Base-by-base conservation (phyloP, 305 asterid species). In the Plantago coronopus region DNA sequence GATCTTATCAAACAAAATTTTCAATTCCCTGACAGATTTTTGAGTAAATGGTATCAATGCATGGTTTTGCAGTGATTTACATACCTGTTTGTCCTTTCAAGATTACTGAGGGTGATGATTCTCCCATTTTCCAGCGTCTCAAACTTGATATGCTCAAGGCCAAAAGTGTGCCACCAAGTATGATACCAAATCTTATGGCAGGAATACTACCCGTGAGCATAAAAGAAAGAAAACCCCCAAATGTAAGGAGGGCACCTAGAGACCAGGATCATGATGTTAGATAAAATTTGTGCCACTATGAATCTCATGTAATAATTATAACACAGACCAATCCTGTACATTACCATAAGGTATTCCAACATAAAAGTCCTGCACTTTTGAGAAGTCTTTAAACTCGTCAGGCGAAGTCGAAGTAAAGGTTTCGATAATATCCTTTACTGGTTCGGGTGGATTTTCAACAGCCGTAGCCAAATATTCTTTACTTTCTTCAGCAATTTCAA, bases 331-430 rank as follows among this genome's bases (percentile, higher is more conserved):
- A 7, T 53, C 42, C 54, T 14, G 54, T 19, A 38, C 88, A 57
- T 86, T 80, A 93, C 97, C 99, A 65, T 93, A 93, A 63, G 99
- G 97, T 77, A 93, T 83, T 69, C 99, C 99, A 58, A 93, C 81
- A 69, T 87, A 77, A 69, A 89, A 89, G 73, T 89, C 97, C 29
- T 87, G 88, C 62, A 87, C 72, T 78, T 85, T 77, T n/a, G 95
- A 81, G 53, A 83, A 66, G 7, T 93, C 94, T 3, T 70, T 78
- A 40, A 81, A 62, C 72, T 84, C 91, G 69, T 87, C 87, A 25
- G 72, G 27, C 37, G 97, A 83, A 60, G n/a, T n/a, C n/a, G 87
- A 70, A 69, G 86, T 65, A 73, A 89, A 89, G 31, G 97, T 85
- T 68, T 85, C 91, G 23, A 93, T 86, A 59, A 93, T 84, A 69